A percentile compares a stretch with the other conserved stretches of the same genome.
Conservation (phyloP, 2,329 filamentous ascomycete species). For the Diplodia sapinea region DNA sequence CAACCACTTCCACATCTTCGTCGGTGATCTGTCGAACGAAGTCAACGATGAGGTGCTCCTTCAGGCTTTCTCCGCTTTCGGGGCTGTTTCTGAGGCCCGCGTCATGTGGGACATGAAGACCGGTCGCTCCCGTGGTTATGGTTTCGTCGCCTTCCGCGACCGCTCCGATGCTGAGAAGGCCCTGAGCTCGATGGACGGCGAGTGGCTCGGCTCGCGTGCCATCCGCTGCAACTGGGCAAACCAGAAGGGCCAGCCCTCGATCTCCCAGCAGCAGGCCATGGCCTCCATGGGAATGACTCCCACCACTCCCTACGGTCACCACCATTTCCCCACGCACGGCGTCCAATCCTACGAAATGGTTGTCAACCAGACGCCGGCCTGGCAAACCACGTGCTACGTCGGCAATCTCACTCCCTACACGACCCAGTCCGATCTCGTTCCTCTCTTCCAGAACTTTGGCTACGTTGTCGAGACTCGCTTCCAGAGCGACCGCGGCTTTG, state of each 20-base stretch:
- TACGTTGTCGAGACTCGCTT: slow-evolving; percentile 97
- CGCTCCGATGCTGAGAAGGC: slow-evolving; percentile 94
- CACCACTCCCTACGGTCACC: slow-evolving; percentile 92
- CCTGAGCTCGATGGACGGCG: slow-evolving; percentile 95
- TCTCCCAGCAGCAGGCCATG: slow-evolving; percentile 97
- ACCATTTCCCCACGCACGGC: slow-evolving; percentile 96
- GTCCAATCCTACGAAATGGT: slow-evolving; percentile 98
- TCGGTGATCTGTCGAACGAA: slow-evolving; percentile 96
- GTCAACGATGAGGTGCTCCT: slow-evolving; percentile 95
- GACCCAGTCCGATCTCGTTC: slow-evolving; percentile 94
- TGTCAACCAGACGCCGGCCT: slow-evolving; percentile 89
- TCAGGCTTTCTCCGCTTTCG: slow-evolving; percentile 95
- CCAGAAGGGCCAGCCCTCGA: slow-evolving; percentile 99
- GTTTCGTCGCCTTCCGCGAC: slow-evolving; percentile 96
- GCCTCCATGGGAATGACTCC: slow-evolving; percentile 97
- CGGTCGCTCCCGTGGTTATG: slow-evolving; percentile 93
- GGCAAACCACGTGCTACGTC: slow-evolving; percentile 99
- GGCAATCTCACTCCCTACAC: slow-evolving; percentile 98
- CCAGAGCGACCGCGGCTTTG: slow-evolving; percentile 96
- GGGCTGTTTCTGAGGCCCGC: slow-evolving; percentile 92
- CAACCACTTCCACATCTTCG: slow-evolving; percentile 98
- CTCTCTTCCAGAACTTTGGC: slow-evolving; percentile 97
- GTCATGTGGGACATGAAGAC: slow-evolving; percentile 99
- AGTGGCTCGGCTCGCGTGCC: slow-evolving; percentile 96
- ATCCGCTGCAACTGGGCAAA: slow-evolving; percentile 99